Base-by-base conservation (phyloP, 2,329 filamentous ascomycete species). In the Alternaria sp. region DNA sequence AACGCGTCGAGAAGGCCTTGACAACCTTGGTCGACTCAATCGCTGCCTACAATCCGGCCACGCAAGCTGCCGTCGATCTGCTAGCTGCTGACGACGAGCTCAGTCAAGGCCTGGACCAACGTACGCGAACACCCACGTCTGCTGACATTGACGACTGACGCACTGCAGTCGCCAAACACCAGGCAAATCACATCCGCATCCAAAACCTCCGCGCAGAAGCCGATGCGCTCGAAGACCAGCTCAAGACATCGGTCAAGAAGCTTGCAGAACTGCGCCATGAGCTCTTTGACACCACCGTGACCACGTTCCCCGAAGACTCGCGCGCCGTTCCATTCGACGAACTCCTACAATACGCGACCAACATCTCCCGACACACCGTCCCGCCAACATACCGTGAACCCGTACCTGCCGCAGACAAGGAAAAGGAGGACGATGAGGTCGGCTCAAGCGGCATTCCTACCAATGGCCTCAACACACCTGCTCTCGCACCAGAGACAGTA, bases 351-450 rank as follows among this genome's bases (percentile, higher is more conserved):
- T 96, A 93, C 77, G 93, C 92, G 21, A 90, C 90, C 46, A 89
- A 90, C 67, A 96, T 96, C 74, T 91, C 90, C 77, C 91, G 90
- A 76, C 93, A 90, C 68, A 95, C 93, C 1, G 85, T 93, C 12
- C 92, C 93, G 0, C 90, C 90, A 0, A 87, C 87, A 3, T 83
- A 80, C 69, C 77, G 66, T 61, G 74, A 74, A 63, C 75, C 66
- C 46, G 64, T 72, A 9, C 71, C 72, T 40, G 62, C 62, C 7
- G 43, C 52, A 19, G 66, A 71, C 49, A 69, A 73, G 21, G 70
- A 69, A 56, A 70, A 69, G 40, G 69, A 62, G 47, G 65, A 69
- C 28, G 65, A 68, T 15, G 71, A 74, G 15, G 63, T 59, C 21
- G 57, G 54, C 26, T 73, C 74, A n/a, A 69, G 61, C 21, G 69